A percentile compares a stretch with the other conserved stretches of the same genome.
phyloP scores from a whole-genome alignment of 805 yeast genomes.

The Pichia gijzeniarum region DNA sequence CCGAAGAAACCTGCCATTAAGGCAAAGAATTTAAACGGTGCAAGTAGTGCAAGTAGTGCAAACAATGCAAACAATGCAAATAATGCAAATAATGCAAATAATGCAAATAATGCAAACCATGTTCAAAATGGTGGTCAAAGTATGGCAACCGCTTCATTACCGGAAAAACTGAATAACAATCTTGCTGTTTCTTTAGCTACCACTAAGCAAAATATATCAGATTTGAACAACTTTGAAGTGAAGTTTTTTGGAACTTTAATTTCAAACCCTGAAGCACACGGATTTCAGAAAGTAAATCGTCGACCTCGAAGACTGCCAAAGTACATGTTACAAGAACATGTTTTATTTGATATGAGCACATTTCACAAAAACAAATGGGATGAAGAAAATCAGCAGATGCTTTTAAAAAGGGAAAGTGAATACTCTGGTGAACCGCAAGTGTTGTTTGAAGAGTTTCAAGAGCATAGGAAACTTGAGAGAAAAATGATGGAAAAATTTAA shows the following conservation, averaged over 20 bases:
- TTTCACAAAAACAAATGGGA: conserved; percentile 59
- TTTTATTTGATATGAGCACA: conserved; percentile 30
- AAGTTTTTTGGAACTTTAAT: conserved; percentile 29
- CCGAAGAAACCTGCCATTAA: not conserved
- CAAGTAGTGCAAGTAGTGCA: too few species aligned
- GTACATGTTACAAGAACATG: conserved; percentile 29
- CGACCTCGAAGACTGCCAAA: conserved; percentile 22
- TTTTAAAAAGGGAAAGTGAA: conserved; percentile 45
- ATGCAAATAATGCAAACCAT: not conserved
- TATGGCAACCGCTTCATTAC: not conserved
- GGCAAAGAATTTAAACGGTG: too few species aligned
- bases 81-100: too few species aligned
- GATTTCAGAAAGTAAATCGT: conserved; percentile 23
- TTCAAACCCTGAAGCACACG: conserved; percentile 23
- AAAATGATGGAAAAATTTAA: conserved; percentile 72
- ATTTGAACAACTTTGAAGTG: conserved; percentile 17
- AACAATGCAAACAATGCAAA: not conserved
- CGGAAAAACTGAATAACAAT: not conserved
- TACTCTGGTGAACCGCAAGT: conserved; percentile 53
- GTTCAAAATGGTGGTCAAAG: not conserved
- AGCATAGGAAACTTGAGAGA: conserved; percentile 70
- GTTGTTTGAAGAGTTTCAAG: conserved; percentile 68
- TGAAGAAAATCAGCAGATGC: conserved; percentile 54
- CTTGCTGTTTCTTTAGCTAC: not conserved
- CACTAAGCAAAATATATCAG: not conserved